A percentile compares a stretch with the other conserved stretches of the same genome.
phyloP scores from a whole-genome alignment of 2,329 filamentous ascomycete species.

The Aureobasidium subglaciale region DNA sequence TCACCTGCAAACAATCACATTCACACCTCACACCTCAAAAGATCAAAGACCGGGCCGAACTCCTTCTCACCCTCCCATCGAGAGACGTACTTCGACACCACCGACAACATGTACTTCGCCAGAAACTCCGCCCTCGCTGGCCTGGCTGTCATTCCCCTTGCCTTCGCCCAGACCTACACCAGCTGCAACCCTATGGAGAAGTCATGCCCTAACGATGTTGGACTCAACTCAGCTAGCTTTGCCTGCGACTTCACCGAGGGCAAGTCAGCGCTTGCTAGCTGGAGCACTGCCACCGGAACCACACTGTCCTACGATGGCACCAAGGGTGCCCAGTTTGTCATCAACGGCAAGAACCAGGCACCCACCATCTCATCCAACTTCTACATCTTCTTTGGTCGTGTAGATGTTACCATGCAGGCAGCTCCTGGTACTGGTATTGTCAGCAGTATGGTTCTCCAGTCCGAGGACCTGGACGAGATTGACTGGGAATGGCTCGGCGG shows the following conservation, averaged over 20 bases:
- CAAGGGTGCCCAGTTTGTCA: constrained; percentile 62
- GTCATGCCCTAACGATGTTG: constrained; percentile 64
- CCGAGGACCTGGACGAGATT: constrained; percentile 76
- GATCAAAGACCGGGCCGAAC: neutral
- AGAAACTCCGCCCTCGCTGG: constrained; percentile 29
- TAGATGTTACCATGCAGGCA: constrained; percentile 71
- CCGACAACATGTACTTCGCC: constrained; percentile 28
- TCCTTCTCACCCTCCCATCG: neutral
- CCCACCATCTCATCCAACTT: constrained; percentile 73
- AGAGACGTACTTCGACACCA: constrained; percentile 1
- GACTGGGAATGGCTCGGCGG: constrained; percentile 77
- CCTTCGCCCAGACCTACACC: constrained; percentile 66
- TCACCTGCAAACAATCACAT: constrained; percentile 8
- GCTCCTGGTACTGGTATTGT: constrained; percentile 68
- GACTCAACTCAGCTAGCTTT: constrained; percentile 54
- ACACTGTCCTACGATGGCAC: constrained; percentile 52
- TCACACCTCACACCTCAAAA: neutral
- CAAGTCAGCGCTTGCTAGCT: constrained; percentile 55
- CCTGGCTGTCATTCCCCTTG: constrained; percentile 38
- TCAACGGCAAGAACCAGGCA: constrained; percentile 63
- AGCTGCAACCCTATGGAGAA: constrained; percentile 68
- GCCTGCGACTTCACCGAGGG: constrained; percentile 46
- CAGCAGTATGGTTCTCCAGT: constrained; percentile 73
- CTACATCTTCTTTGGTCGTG: constrained; percentile 77
- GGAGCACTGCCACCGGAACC: constrained; percentile 57